phyloP scores from a whole-genome alignment of 805 yeast genomes.

The Candida michaelii region DNA sequence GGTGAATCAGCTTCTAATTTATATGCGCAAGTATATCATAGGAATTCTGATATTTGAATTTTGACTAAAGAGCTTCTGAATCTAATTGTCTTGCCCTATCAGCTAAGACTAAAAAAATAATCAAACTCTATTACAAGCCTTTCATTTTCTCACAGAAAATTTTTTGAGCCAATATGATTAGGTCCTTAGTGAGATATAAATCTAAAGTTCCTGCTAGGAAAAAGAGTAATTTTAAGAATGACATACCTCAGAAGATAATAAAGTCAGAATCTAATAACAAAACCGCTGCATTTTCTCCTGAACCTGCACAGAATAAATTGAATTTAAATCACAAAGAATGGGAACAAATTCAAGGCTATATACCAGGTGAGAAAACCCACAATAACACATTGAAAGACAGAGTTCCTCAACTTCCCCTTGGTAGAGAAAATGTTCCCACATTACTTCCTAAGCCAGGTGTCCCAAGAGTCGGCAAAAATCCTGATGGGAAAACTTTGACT shows the following conservation, averaged over 20 bases:
- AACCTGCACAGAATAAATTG: not conserved
- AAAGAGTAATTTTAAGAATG: not conserved
- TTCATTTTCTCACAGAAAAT: slow-evolving; percentile 7
- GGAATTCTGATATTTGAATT: too few species aligned
- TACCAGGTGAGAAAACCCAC: slow-evolving; percentile 54
- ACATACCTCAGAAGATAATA: not conserved
- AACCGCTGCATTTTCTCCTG: not conserved
- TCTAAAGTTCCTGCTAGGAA: slow-evolving; percentile 5
- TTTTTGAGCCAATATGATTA: slow-evolving; percentile 6
- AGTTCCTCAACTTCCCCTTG: slow-evolving; percentile 65
- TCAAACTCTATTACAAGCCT: too few species aligned
- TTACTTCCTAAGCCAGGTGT: slow-evolving; percentile 74
- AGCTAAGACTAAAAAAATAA: too few species aligned
- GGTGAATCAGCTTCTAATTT: too few species aligned
- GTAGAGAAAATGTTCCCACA: slow-evolving; percentile 63
- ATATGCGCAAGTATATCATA: too few species aligned
- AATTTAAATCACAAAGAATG: slow-evolving; percentile 33
- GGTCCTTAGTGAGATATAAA: slow-evolving; percentile 5
- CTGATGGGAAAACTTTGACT: slow-evolving; percentile 36
- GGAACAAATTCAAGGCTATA: slow-evolving; percentile 45
- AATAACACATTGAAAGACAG: slow-evolving; percentile 53
- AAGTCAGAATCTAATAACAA: not conserved
- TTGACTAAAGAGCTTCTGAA: too few species aligned
- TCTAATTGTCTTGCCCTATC: too few species aligned
- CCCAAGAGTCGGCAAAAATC: slow-evolving; percentile 57